phyloP scores from a whole-genome alignment of 2,329 filamentous ascomycete genomes.

The Colletotrichum chlorophyti region DNA sequence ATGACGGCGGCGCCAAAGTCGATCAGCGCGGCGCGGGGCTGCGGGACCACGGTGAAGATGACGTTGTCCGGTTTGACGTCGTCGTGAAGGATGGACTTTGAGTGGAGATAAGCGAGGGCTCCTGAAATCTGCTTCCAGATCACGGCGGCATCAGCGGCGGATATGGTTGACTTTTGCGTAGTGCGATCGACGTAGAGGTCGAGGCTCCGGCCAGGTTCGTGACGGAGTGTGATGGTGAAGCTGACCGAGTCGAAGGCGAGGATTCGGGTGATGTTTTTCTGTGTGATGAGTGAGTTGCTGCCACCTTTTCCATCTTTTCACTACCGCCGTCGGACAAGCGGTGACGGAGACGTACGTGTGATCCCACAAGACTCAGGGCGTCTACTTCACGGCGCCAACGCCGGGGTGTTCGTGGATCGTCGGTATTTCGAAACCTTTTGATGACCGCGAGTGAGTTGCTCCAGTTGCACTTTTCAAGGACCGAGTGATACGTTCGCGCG shows the following conservation, averaged over 20 bases:
- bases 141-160: background rate
- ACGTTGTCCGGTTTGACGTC: slow-evolving; percentile 1
- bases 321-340: background rate
- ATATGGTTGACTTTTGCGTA: background rate
- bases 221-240: background rate
- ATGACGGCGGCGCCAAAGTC: background rate
- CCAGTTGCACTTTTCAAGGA: background rate
- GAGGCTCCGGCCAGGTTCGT: background rate
- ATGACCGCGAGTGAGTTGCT: background rate
- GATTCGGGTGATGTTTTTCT: background rate
- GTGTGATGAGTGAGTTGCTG: background rate
- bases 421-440: background rate
- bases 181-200: background rate
- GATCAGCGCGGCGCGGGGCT: background rate
- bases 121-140: background rate
- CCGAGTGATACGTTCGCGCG: background rate
- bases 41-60: background rate
- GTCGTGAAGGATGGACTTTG: background rate
- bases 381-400: background rate
- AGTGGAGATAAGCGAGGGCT: background rate
- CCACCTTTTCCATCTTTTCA: too few species aligned
- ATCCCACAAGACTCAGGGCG: background rate
- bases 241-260: background rate
- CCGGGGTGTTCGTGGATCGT: background rate
- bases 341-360: background rate